Conservation (phyloP, 768 basidiomycete genomes). For the Amanita fuliginea region DNA sequence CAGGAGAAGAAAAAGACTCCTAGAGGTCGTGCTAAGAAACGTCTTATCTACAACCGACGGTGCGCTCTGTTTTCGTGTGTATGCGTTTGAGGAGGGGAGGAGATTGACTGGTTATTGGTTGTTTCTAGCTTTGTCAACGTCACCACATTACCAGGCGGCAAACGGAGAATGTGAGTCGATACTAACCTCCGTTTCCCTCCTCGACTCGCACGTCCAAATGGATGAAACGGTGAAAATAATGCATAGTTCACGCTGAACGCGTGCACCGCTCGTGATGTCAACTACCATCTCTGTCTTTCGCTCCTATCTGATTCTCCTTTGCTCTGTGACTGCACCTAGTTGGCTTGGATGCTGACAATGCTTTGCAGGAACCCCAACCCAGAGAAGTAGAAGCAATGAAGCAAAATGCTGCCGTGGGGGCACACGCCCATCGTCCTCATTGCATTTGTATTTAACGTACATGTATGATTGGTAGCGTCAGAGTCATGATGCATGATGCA, state of each 20-base stretch:
- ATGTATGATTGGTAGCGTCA: no score
- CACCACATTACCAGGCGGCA: slow-evolving; percentile 81
- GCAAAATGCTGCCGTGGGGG: background rate
- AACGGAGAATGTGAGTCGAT: slow-evolving; percentile 87
- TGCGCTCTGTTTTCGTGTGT: slow-evolving; percentile 19
- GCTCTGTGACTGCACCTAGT: slow-evolving; percentile 9
- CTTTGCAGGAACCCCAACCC: slow-evolving; percentile 50
- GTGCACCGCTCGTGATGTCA: slow-evolving; percentile 60
- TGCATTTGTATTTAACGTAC: background rate
- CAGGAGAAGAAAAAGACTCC: slow-evolving; percentile 99
- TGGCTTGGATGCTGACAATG: slow-evolving; percentile 2
- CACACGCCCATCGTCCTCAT: background rate
- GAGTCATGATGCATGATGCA: no score
- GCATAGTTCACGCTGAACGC: slow-evolving; percentile 99
- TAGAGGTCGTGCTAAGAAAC: slow-evolving; percentile 97
- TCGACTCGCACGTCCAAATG: slow-evolving; percentile 8
- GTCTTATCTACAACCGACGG: slow-evolving; percentile 88
- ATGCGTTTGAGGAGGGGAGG: no score
- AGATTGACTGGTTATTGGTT: background rate
- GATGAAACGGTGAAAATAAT: slow-evolving; percentile 49
- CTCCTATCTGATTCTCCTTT: slow-evolving; percentile 83
- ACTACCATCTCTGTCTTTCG: slow-evolving; percentile 93
- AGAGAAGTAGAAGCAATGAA: slow-evolving; percentile 42
- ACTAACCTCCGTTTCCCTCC: background rate
- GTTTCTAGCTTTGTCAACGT: slow-evolving; percentile 95